Percentiles rank a stretch among this genome's conserved stretches.
Conservation (phyloP, 495 filamentous ascomycete species). For the Amphirosellinia nigrospora region DNA sequence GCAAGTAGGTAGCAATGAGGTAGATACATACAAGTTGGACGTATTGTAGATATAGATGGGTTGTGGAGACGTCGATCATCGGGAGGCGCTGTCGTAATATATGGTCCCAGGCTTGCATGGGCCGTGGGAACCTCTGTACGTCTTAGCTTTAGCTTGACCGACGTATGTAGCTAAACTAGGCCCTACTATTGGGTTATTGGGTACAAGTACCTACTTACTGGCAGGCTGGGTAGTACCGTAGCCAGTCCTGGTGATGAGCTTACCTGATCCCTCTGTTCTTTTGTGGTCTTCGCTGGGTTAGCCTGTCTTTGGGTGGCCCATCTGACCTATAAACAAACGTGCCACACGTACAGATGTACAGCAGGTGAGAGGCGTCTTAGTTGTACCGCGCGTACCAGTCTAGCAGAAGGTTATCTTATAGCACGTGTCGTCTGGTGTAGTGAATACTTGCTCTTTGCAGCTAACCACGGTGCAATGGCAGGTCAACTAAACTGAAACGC, state of each 20-base stretch:
- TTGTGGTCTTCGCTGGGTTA: constrained; percentile 20
- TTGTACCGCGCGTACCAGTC: constrained; percentile 18
- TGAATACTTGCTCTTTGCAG: constrained; percentile 22
- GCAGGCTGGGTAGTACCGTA: constrained; percentile 14
- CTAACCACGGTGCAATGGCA: constrained; percentile 14
- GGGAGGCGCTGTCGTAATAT: constrained; percentile 42
- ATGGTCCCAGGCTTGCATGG: constrained; percentile 31
- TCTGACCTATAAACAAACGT: constrained; percentile 26
- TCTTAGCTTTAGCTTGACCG: constrained; percentile 27
- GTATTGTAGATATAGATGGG: constrained; percentile 28
- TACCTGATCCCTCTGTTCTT: constrained; percentile 16
- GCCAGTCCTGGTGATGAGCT: constrained; percentile 16
- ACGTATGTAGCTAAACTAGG: constrained; percentile 23
- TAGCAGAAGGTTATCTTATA: constrained; percentile 18
- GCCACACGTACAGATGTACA: constrained; percentile 15
- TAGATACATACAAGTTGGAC: constrained; percentile 27
- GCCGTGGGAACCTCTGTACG: constrained; percentile 30
- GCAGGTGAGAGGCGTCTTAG: constrained; percentile 17
- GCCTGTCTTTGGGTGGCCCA: constrained; percentile 12
- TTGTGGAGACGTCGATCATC: constrained; percentile 44
- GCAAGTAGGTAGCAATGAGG: constrained; percentile 22
- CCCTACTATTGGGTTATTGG: constrained; percentile 19
- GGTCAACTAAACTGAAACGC: constrained; percentile 25
- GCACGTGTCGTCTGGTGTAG: constrained; percentile 27
- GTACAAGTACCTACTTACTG: constrained; percentile 15